Base-by-base conservation (phyloP, 441 rosid genomes). In the Omphalea diandra region DNA sequence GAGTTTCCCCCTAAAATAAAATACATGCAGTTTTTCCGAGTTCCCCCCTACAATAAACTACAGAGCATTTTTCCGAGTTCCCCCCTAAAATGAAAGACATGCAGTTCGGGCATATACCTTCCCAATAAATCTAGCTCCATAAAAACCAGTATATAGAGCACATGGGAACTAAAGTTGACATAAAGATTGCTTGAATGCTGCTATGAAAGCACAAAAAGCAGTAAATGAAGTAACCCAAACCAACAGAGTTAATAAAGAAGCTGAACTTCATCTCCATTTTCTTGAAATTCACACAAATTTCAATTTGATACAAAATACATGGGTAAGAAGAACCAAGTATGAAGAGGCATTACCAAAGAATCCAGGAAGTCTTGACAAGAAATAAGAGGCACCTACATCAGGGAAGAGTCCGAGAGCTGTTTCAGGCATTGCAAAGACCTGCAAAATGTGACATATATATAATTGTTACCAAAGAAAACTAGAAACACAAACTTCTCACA, bases 341-440 rank as follows among this genome's bases (percentile, higher is more conserved):
- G 52, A 75, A 65, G 18, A 46, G 55, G 14, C 29, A 53, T 74
- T 91, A 94, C 97, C 97, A 67, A 90, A 88, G 81, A 88, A 94
- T 31, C 97, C 93, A 27, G 97, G 95, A 68, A 94, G 97, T 76
- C 97, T 91, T 69, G 98, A 86, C 85, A 94, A 85, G 87, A 84
- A 89, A 69, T 83, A 91, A 10, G 98, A 90, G 59, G 94, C 94
- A 35, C 94, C 97, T 31, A 94, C 73, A 81, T 91, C 98, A 35
- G 93, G 98, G 77, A 91, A 91, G 78, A 88, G 89, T 20, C 97
- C 95, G 24, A 88, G 73, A 47, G 85, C 87, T 32, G 97, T 85
- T 82, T 94, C 97, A 61, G 97, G 97, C 97, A 91, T 91, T 52
- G 97, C 93, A 84, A 94, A 94, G 53, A 91, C 73, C 97, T 93